A percentile compares a stretch with the other conserved stretches of the same genome.
These are phyloP conservation scores for Macrocybe gigantea DNA, from an alignment of 768 basidiomycete genomes.

Conservation along the genomic window DNA sequence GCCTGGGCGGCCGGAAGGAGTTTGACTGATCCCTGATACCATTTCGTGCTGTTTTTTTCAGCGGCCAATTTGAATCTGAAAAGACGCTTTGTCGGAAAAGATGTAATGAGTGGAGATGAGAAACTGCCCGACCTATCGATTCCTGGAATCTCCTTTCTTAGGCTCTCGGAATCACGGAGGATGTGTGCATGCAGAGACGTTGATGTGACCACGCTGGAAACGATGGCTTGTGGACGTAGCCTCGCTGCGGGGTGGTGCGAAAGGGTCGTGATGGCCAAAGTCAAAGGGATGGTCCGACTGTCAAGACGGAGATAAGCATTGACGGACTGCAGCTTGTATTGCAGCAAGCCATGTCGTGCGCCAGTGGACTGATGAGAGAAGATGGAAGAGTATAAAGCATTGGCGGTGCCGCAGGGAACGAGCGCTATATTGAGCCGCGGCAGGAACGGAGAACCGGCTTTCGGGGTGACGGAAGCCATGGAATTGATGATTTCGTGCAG, in stretches of 20 bases:
- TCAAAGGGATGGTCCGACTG: constrained; percentile 33
- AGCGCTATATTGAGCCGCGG: constrained; percentile 39
- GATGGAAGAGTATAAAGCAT: constrained; percentile 79
- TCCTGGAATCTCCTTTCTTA: constrained; percentile 66
- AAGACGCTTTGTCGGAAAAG: not conserved
- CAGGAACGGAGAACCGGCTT: constrained; percentile 8
- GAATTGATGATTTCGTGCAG: constrained; percentile 82
- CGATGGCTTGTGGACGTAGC: constrained; percentile 13
- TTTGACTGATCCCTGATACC: constrained; percentile 58
- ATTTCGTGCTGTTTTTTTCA: constrained; percentile 60
- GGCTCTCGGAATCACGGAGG: constrained; percentile 71
- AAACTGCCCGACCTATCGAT: constrained; percentile 43
- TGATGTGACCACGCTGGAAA: constrained; percentile 84
- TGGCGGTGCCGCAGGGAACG: constrained; percentile 85
- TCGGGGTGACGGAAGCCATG: constrained; percentile 26
- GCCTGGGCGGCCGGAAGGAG: constrained; percentile 42
- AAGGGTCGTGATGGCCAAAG: constrained; percentile 49
- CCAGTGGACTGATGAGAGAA: constrained; percentile 45
- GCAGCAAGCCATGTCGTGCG: too few relatives aligned
- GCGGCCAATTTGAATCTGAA: constrained; percentile 85
- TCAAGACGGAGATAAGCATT: constrained; percentile 38
- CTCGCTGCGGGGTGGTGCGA: constrained; percentile 21
- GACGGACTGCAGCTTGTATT: constrained; percentile 51
- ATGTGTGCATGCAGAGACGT: constrained; percentile 83
- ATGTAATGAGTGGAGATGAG: not conserved